Evolutionary conservation across 257 asterid genomes (phyloP).

Genomic region (Cynanchum wilfordii): DNA sequence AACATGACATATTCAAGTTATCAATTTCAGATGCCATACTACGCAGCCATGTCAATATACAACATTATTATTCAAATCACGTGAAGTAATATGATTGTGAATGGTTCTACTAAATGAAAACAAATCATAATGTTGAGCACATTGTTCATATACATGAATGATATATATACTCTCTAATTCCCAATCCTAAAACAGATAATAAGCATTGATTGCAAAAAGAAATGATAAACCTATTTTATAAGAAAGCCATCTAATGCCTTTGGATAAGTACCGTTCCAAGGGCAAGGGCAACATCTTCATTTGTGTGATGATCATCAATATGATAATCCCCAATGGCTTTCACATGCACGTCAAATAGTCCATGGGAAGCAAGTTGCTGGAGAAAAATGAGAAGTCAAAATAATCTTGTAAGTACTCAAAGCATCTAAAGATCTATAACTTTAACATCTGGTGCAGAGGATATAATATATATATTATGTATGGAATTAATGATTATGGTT

Average conservation of each 20-base stretch:
- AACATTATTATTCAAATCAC: background rate
- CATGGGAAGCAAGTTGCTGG: constrained; percentile 97
- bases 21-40: background rate
- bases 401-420: constrained; percentile 8
- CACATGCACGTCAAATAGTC: constrained; percentile 69
- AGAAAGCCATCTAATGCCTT: background rate
- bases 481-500: background rate
- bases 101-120: background rate
- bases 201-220: background rate
- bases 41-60: background rate
- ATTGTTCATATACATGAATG: background rate
- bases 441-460: background rate
- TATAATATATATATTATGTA: background rate
- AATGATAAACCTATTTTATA: background rate
- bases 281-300: constrained; percentile 86
- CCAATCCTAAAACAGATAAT: background rate
- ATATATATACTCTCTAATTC: background rate
- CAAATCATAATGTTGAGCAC: background rate
- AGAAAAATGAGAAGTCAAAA: constrained; percentile 19
- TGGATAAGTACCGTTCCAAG: constrained; percentile 67
- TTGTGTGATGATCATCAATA: constrained; percentile 93
- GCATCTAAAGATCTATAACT: background rate
- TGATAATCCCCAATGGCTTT: constrained; percentile 88
- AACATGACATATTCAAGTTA: constrained; percentile 5
- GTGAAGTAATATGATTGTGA: background rate